Evolutionary conservation across 2,329 filamentous ascomycete species (phyloP).

Genomic region (Verticillium klebahnii): DNA sequence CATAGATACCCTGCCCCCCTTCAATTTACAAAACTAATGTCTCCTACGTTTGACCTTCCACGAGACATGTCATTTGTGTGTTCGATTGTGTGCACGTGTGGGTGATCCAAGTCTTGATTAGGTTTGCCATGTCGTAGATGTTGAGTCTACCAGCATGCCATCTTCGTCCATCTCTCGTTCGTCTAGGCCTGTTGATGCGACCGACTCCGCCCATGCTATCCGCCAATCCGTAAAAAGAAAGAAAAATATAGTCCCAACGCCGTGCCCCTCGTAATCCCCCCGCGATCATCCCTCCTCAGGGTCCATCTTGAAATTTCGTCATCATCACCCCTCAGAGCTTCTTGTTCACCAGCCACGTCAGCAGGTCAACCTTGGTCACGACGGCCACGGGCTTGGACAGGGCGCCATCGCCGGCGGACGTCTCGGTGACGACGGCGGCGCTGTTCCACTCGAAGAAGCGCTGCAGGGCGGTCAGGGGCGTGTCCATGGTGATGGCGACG

Average conservation of each 20-base stretch:
- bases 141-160: constrained; percentile 32
- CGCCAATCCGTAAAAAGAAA: constrained; percentile 1
- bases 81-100: neutral
- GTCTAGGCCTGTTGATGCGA: constrained; percentile 13
- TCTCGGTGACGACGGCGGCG: constrained; percentile 88
- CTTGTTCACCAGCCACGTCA: constrained; percentile 84
- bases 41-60: neutral
- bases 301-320: neutral
- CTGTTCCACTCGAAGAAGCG: constrained; percentile 98
- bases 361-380: constrained; percentile 92
- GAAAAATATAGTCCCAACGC: neutral
- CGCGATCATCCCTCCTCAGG: neutral
- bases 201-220: constrained; percentile 10
- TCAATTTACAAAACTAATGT: neutral
- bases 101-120: neutral
- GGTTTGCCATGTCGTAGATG: constrained; percentile 24
- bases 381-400: constrained; percentile 77
- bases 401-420: constrained; percentile 47
- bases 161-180: constrained; percentile 2
- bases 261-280: neutral
- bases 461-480: constrained; percentile 75
- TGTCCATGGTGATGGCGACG: constrained; percentile 91
- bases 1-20: neutral
- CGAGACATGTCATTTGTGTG: neutral
- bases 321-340: constrained; percentile 16